Conservation (phyloP, 495 filamentous ascomycete genomes). For the Penicillium taxi region DNA sequence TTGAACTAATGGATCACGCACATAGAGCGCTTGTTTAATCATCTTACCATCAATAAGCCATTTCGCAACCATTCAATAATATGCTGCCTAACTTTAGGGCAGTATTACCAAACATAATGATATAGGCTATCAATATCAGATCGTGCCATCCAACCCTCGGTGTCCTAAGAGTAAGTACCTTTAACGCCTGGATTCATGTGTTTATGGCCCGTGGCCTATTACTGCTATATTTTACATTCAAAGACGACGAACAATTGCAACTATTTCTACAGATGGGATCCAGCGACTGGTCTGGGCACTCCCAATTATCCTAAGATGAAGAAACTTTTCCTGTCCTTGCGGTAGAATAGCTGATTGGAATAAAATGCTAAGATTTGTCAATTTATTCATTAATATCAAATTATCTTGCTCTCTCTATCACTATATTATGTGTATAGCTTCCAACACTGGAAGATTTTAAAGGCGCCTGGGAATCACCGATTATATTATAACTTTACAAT, state of each 20-base stretch:
- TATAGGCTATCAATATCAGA: slow-evolving; percentile 25
- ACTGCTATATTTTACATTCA: no score
- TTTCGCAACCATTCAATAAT: slow-evolving; percentile 22
- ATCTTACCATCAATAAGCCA: slow-evolving; percentile 19
- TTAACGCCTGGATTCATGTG: no score
- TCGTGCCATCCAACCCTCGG: slow-evolving; percentile 13
- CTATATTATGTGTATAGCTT: no score
- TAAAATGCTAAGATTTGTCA: not conserved
- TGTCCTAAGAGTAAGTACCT: no score
- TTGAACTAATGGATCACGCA: slow-evolving; percentile 20
- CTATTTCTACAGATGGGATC: slow-evolving; percentile 36
- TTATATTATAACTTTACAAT: no score
- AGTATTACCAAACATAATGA: slow-evolving; percentile 27
- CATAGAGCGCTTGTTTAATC: slow-evolving; percentile 26
- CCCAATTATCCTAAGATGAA: slow-evolving; percentile 45
- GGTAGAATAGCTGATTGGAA: slow-evolving; percentile 9
- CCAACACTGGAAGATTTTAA: not conserved
- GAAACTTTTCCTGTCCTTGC: slow-evolving; percentile 30
- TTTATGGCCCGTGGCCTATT: no score
- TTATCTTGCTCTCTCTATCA: no score
- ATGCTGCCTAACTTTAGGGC: slow-evolving; percentile 23
- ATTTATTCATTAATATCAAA: no score
- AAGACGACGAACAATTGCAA: no score
- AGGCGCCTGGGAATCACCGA: not conserved
- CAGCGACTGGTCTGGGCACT: slow-evolving; percentile 47